phyloP scores from a whole-genome alignment of 2,329 filamentous ascomycete species.

The Ceratocystis albifundus region DNA sequence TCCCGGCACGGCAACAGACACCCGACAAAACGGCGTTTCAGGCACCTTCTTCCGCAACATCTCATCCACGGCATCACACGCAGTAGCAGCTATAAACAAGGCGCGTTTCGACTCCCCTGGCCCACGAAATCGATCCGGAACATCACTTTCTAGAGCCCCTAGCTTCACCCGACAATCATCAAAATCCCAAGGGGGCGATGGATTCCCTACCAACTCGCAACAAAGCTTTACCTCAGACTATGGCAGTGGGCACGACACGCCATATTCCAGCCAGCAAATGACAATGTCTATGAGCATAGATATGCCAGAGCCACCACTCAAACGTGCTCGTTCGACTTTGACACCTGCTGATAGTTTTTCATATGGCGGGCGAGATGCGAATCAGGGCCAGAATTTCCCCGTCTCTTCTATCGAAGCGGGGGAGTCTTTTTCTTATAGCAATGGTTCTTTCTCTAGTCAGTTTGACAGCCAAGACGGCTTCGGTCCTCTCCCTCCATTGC shows the following conservation, averaged over 20 bases:
- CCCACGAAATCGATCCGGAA: conserved; percentile 42
- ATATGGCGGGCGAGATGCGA: conserved; percentile 35
- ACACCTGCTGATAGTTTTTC: conserved; percentile 48
- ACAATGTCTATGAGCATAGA: conserved; percentile 42
- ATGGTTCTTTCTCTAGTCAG: conserved; percentile 29
- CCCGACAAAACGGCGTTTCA: conserved; percentile 52
- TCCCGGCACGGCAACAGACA: conserved; percentile 49
- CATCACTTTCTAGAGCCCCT: conserved; percentile 35
- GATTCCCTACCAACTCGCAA: conserved; percentile 64
- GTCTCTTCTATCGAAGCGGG: conserved; percentile 70
- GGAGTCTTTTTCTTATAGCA: conserved; percentile 62
- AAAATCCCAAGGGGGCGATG: conserved; percentile 53
- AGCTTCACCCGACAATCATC: conserved; percentile 62
- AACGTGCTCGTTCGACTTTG: conserved; percentile 52
- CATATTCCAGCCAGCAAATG: conserved; percentile 26
- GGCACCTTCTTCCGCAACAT: conserved; percentile 98
- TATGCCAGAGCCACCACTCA: conserved; percentile 63
- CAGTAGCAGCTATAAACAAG: conserved; percentile 93
- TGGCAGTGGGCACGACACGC: conserved; percentile 34
- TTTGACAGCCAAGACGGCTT: conserved; percentile 35
- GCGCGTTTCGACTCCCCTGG: conserved; percentile 82
- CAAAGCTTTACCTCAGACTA: conserved; percentile 72
- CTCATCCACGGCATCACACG: conserved; percentile 81
- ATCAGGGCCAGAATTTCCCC: conserved; percentile 43
- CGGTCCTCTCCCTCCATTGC: conserved; percentile 53